Percentiles rank a stretch among this genome's conserved stretches.
Conservation (phyloP, 495 filamentous ascomycete genomes). For the Cudoniella acicularis region DNA sequence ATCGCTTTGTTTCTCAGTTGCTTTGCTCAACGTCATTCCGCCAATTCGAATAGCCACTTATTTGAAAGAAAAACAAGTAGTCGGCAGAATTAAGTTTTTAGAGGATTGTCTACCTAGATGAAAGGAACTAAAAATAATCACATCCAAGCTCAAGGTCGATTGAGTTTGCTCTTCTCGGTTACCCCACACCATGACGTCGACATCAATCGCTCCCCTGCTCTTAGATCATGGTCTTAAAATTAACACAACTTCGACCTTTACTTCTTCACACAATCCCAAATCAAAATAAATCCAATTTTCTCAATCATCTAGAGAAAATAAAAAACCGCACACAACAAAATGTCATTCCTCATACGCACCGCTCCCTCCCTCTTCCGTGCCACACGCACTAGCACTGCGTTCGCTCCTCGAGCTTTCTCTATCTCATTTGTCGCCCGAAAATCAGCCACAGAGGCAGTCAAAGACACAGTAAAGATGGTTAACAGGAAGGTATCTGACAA, state of each 20-base stretch:
- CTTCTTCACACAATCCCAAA: not conserved
- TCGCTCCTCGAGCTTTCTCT: slow-evolving; percentile 38
- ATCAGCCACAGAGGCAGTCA: slow-evolving; percentile 41
- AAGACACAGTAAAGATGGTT: slow-evolving; percentile 47
- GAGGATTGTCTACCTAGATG: too few species aligned
- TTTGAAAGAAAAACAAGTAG: too few species aligned
- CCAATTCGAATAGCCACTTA: too few species aligned
- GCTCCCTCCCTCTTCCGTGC: slow-evolving; percentile 22
- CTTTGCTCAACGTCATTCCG: not conserved
- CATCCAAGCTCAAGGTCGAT: not conserved
- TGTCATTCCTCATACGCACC: slow-evolving; percentile 46
- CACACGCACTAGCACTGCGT: slow-evolving; percentile 28
- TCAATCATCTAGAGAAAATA: not conserved
- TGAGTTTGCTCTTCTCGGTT: slow-evolving; percentile 3
- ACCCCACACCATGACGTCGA: slow-evolving; percentile 11
- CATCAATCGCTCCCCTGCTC: not conserved
- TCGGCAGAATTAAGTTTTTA: too few species aligned
- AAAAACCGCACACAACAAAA: slow-evolving; percentile 26
- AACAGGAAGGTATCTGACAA: slow-evolving; percentile 51
- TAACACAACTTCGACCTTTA: not conserved
- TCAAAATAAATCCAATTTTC: not conserved
- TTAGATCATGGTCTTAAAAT: slow-evolving; percentile 1
- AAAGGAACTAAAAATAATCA: not conserved
- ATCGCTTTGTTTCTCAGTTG: not conserved
- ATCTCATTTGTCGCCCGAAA: slow-evolving; percentile 33